A percentile compares a stretch with the other conserved stretches of the same genome.
Conservation (phyloP, 306 rosid species). For the Castanea sativa region DNA sequence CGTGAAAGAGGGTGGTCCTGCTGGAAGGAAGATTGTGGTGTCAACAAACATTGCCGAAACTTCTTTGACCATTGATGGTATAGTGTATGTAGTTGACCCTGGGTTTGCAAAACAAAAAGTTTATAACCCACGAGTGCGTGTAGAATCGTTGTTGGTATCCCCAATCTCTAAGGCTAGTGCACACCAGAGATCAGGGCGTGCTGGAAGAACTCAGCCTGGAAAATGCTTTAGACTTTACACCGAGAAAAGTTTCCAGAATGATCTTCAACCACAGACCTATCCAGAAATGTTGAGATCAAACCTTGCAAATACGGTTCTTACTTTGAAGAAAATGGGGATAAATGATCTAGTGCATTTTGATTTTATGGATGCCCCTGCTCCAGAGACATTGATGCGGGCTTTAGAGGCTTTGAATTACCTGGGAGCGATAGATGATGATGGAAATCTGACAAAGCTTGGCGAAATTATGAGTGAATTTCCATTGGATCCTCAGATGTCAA, state of each 20-base stretch:
- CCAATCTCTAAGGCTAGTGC: slow-evolving; percentile 96
- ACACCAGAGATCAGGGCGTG: slow-evolving; percentile 95
- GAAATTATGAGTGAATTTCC: slow-evolving; percentile 97
- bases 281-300: slow-evolving; percentile 89
- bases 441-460: slow-evolving; percentile 84
- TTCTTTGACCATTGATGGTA: slow-evolving; percentile 92
- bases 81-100: slow-evolving; percentile 94
- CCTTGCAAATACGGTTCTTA: slow-evolving; percentile 91
- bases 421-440: slow-evolving; percentile 95
- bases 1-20: slow-evolving; percentile 65
- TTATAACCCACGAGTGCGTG: slow-evolving; percentile 84
- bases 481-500: slow-evolving; percentile 95
- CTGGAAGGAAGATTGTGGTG: slow-evolving; percentile 93
- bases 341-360: slow-evolving; percentile 95
- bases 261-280: slow-evolving; percentile 90
- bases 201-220: slow-evolving; percentile 97
- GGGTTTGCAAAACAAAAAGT: slow-evolving; percentile 91
- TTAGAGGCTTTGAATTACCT: slow-evolving; percentile 89
- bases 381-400: slow-evolving; percentile 96
- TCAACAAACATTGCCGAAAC: slow-evolving; percentile 96
- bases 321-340: slow-evolving; percentile 87
- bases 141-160: slow-evolving; percentile 87
- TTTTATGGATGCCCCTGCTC: slow-evolving; percentile 98
- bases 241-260: slow-evolving; percentile 78
- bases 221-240: slow-evolving; percentile 94